Evolutionary conservation across 1,139 yeast species (phyloP), one percentile per base, ranked within the genome.

Genomic region (Sugiyamaella neomexicana): DNA sequence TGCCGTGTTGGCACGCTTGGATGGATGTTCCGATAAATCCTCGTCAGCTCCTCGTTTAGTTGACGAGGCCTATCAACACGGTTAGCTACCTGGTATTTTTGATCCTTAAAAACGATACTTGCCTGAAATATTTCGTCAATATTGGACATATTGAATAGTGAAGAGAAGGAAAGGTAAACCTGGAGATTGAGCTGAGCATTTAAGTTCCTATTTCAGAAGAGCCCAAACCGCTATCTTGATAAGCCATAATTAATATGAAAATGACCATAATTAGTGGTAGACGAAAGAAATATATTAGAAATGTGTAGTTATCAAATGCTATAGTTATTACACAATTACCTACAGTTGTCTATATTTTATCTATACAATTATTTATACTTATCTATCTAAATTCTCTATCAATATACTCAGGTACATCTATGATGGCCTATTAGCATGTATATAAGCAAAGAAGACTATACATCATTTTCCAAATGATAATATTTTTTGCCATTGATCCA

Each of bases 91-190:
- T 4, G 10, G 2, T 15, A 5, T 5, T 2, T 15, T 6, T 12
- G 9, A 37, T 15, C 5, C 27, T 39, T 20, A 3, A 17, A 39
- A 5, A 17, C 13, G 13, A 2, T 17, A n/a, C 55, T 47, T 50
- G 57, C 62, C 55, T 56, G 52, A 40, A 59, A 58, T 37, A 59
- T 42, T 15, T 50, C 43, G 37, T 59, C 62, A 8, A 55, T 57
- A 25, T 47, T 38, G 15, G 55, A 47, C 55, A 53, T 53, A 9
- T 31, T 25, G 39, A 34, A 25, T 5, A 5, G 32, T 17, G n/a
- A n/a, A n/a, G n/a, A 27, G 44, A 12, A 10, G 16, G n/a, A 8
- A 5, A 5, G 4, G 41, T 15, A 16, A 12, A 2, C 16, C 3
- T 8, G 37, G n/a, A 4, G n/a, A 17, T 8, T 29, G 10, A 27